Conservation (phyloP, 495 filamentous ascomycete genomes). For the Glutinoglossum americanum region DNA sequence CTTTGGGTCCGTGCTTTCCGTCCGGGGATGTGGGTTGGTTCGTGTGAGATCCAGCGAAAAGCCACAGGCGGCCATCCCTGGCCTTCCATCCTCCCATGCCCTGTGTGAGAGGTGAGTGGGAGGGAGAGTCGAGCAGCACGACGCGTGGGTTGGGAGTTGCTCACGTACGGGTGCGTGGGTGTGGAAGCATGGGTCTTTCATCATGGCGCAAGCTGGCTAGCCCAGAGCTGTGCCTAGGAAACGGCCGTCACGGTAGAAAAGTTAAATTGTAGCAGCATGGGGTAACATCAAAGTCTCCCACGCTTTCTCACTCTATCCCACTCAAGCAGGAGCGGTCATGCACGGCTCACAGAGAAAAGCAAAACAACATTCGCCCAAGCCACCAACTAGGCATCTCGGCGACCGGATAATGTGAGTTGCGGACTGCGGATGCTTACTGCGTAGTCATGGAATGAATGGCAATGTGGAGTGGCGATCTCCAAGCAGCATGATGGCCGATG, state of each 20-base stretch:
- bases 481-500: background rate
- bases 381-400: background rate
- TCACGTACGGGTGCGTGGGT: too few species aligned
- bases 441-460: background rate
- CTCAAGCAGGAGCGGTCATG: background rate
- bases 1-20: background rate
- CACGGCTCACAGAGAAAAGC: background rate
- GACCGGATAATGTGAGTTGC: background rate
- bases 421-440: background rate
- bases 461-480: background rate
- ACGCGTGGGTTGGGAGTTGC: background rate
- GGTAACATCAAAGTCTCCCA: background rate
- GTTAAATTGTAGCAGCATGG: background rate
- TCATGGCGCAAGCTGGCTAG: background rate
- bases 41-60: slow-evolving; percentile 1
- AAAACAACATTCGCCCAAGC: background rate
- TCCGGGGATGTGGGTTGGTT: background rate
- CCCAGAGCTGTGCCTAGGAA: background rate
- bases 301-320: background rate
- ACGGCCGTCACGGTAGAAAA: background rate
- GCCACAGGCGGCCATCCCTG: background rate
- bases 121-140: background rate
- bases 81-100: background rate
- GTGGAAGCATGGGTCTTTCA: background rate
- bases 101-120: background rate